Conservation (phyloP, 1,139 yeast genomes). For the Tardiomyces digboiensis region DNA sequence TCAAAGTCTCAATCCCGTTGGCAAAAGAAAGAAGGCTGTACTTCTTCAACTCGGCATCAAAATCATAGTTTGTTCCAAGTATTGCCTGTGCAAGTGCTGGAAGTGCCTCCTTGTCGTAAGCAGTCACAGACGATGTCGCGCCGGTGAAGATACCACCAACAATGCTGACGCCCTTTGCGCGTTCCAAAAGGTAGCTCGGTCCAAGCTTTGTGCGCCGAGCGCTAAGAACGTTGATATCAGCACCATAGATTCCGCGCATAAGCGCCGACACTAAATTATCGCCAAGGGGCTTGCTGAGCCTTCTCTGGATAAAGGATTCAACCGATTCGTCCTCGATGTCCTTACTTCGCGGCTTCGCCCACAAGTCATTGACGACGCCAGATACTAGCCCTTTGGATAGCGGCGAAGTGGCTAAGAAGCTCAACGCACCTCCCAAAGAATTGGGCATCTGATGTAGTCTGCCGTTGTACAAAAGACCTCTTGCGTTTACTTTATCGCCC, state of each 20-base stretch:
- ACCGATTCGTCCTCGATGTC: constrained; percentile 56
- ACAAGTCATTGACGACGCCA: constrained; percentile 23
- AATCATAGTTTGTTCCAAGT: constrained; percentile 4
- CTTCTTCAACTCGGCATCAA: neutral
- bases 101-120: constrained; percentile 16
- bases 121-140: constrained; percentile 18
- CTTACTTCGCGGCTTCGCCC: constrained; percentile 25
- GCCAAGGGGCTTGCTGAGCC: constrained; percentile 57
- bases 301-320: constrained; percentile 51
- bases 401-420: constrained; percentile 21
- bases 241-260: constrained; percentile 87
- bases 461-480: constrained; percentile 40
- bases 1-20: constrained; percentile 23
- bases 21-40: constrained; percentile 10
- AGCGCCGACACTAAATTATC: constrained; percentile 71
- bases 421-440: constrained; percentile 14
- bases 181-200: constrained; percentile 44
- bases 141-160: constrained; percentile 32
- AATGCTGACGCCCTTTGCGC: constrained; percentile 47
- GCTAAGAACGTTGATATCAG: constrained; percentile 62
- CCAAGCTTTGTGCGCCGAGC: constrained; percentile 36
- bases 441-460: constrained; percentile 25
- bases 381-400: constrained; percentile 31
- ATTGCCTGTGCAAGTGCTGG: constrained; percentile 19
- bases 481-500: constrained; percentile 45